phyloP scores from a whole-genome alignment of 2,329 filamentous ascomycete genomes.

The Zasmidium citrigriseum region DNA sequence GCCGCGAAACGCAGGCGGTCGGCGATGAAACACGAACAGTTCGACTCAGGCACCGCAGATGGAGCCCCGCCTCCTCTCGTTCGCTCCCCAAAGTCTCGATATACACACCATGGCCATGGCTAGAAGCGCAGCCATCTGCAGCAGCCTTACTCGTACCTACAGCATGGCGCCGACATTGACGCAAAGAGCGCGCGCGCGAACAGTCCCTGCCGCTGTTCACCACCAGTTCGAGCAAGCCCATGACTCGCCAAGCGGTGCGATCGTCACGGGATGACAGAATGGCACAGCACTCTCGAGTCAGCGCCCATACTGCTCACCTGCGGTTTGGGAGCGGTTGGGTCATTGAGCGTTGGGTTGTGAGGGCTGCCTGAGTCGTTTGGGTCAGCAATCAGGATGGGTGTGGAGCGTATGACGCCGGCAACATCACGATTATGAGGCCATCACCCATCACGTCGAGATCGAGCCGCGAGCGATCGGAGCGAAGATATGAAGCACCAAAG shows the following conservation, averaged over 20 bases:
- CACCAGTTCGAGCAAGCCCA: conserved; percentile 3
- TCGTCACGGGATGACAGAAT: conserved; percentile 10
- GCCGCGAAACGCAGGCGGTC: neutral
- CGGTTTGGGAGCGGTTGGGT: conserved; percentile 6
- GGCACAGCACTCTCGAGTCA: conserved; percentile 8
- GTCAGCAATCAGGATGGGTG: neutral
- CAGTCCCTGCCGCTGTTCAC: conserved; percentile 1
- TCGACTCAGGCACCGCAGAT: neutral
- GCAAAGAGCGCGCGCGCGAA: neutral
- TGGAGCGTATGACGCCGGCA: conserved; percentile 10
- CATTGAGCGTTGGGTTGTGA: neutral
- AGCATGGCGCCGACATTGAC: neutral
- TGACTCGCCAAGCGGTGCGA: conserved; percentile 7
- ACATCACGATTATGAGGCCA: conserved; percentile 5
- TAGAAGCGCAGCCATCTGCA: conserved; percentile 4
- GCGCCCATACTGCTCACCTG: neutral
- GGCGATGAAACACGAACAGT: neutral
- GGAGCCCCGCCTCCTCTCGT: neutral
- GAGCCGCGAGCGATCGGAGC: conserved; percentile 1
- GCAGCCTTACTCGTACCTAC: conserved; percentile 6
- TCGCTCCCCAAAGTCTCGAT: conserved; percentile 1
- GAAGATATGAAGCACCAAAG: neutral
- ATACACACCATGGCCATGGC: conserved; percentile 1
- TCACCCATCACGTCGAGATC: conserved; percentile 2
- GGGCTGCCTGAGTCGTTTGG: conserved; percentile 7